Percentiles rank a stretch among this genome's conserved stretches.
These are phyloP conservation scores for Kuraishia capsulata DNA, from an alignment of 805 yeast genomes.

Conservation along the genomic window DNA sequence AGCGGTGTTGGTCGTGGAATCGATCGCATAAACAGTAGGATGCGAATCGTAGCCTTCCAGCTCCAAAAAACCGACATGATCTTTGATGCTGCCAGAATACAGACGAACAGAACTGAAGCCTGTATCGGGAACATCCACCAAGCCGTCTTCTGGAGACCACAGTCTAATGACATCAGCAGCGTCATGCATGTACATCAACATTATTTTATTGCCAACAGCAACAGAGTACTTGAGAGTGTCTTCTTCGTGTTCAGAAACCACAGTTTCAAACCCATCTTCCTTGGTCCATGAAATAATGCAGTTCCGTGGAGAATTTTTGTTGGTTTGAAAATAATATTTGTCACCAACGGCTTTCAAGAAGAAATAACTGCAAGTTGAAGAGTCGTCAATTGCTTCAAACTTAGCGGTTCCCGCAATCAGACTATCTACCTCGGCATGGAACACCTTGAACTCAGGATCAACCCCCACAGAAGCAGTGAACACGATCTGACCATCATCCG, in stretches of 20 bases:
- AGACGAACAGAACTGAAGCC: constrained; percentile 2
- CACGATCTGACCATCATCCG: constrained; percentile 5
- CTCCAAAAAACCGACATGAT: constrained; percentile 2
- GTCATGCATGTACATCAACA: constrained; percentile 6
- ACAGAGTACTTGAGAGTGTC: constrained; percentile 2
- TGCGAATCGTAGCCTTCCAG: constrained; percentile 4
- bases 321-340: constrained; percentile 4
- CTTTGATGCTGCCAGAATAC: not conserved
- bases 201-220: constrained; percentile 1
- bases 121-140: not conserved
- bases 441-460: constrained; percentile 3
- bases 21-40: not conserved
- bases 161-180: constrained; percentile 2
- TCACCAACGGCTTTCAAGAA: constrained; percentile 1
- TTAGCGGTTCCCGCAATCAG: not conserved
- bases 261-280: constrained; percentile 2
- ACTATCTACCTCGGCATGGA: constrained; percentile 3
- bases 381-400: constrained; percentile 2
- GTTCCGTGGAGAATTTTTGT: constrained; percentile 1
- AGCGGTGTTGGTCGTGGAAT: not conserved
- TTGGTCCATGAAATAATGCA: constrained; percentile 4
- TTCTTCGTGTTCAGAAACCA: not conserved
- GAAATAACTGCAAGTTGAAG: constrained; percentile 1
- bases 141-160: constrained; percentile 3
- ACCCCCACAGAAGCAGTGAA: constrained; percentile 1